A percentile compares a stretch with the other conserved stretches of the same genome.
Evolutionary conservation across 2,329 filamentous ascomycete species (phyloP).

Genomic region (Calonectria pteridis): DNA sequence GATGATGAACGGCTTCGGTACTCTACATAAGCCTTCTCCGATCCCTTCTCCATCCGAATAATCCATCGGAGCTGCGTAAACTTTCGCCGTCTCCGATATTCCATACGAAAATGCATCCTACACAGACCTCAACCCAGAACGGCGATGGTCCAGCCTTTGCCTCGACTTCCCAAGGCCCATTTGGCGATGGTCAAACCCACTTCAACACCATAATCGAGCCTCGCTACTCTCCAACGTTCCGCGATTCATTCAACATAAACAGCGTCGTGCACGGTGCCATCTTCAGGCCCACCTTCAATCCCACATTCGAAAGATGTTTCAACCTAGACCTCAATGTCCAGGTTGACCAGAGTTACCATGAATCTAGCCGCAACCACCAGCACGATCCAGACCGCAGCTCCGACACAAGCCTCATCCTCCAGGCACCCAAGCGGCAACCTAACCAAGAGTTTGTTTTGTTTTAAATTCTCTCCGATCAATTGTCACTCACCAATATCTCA

Average conservation of each 20-base stretch:
- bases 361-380: background rate
- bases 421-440: background rate
- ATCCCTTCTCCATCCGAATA: background rate
- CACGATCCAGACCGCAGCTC: background rate
- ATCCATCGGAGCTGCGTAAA: no score
- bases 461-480: background rate
- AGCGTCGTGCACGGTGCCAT: background rate
- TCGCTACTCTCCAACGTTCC: background rate
- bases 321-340: background rate
- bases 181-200: background rate
- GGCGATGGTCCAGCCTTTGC: background rate
- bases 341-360: background rate
- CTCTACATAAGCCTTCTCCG: background rate
- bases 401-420: background rate
- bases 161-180: background rate
- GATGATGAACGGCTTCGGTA: background rate
- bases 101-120: background rate
- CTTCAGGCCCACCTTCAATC: background rate
- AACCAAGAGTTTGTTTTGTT: background rate
- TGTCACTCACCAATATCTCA: background rate
- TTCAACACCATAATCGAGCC: background rate
- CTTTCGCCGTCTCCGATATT: no score
- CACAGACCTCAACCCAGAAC: background rate
- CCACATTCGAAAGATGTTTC: background rate
- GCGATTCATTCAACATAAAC: background rate